Conservation (phyloP, 192 early-diverging fungal genomes). For the Funneliformis mosseae region DNA sequence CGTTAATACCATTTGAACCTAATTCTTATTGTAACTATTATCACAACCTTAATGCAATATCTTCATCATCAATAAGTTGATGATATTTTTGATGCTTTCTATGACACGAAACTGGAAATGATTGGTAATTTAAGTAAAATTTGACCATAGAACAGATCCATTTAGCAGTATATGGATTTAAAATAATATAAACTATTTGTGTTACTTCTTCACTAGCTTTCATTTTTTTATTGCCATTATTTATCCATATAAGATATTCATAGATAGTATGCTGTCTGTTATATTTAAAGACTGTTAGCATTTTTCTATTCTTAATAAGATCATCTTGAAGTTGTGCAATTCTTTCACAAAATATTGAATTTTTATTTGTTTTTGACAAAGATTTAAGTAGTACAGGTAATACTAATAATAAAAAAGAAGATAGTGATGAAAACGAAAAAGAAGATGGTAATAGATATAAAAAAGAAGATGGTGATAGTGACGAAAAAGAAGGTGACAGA, state of each 20-base stretch:
- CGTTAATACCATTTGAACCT: too few relatives aligned
- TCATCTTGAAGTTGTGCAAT: neutral
- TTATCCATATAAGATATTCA: neutral
- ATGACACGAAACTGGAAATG: neutral
- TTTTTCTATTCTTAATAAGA: slow-evolving; percentile 4
- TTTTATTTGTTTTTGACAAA: too few relatives aligned
- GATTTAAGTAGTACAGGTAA: too few relatives aligned
- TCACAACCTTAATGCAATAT: neutral
- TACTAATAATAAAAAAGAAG: too few relatives aligned
- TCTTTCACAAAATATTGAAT: too few relatives aligned
- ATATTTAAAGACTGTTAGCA: neutral
- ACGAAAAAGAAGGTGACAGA: too few relatives aligned
- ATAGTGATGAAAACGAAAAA: too few relatives aligned
- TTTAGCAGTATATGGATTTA: neutral
- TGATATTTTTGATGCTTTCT: neutral
- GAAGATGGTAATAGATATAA: too few relatives aligned
- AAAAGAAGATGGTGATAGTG: too few relatives aligned
- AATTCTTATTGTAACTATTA: neutral
- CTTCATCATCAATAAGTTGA: neutral
- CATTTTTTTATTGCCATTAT: neutral
- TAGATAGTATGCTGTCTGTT: slow-evolving; percentile 2
- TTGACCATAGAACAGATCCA: neutral
- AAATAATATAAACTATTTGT: neutral
- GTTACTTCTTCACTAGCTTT: neutral
- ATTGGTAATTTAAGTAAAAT: neutral